These are phyloP conservation scores for Penicillium sp. DNA, from an alignment of 2,329 filamentous ascomycete genomes.

Conservation along the genomic window DNA sequence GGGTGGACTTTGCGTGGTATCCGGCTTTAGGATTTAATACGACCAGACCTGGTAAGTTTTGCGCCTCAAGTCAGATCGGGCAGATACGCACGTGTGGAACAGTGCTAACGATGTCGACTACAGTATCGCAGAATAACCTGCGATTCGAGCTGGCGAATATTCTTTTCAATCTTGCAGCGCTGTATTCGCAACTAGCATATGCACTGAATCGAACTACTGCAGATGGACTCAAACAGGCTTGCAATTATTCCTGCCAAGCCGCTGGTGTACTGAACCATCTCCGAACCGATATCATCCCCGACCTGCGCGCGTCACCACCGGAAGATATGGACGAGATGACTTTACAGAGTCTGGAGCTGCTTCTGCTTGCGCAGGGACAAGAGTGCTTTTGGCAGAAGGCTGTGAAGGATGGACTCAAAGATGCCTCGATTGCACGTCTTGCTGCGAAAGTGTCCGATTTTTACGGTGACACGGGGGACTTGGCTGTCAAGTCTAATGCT, in stretches of 20 bases:
- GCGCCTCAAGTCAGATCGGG: neutral
- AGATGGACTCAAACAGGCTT: slow-evolving; percentile 82
- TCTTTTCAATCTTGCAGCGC: slow-evolving; percentile 85
- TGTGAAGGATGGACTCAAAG: slow-evolving; percentile 89
- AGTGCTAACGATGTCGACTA: neutral
- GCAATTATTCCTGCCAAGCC: slow-evolving; percentile 83
- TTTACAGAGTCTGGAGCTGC: slow-evolving; percentile 74
- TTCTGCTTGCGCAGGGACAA: slow-evolving; percentile 88
- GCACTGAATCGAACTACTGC: slow-evolving; percentile 72
- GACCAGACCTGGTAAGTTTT: slow-evolving; percentile 58
- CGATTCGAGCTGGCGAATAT: slow-evolving; percentile 87
- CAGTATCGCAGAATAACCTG: slow-evolving; percentile 63
- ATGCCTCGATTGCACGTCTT: slow-evolving; percentile 85
- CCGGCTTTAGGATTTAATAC: slow-evolving; percentile 88
- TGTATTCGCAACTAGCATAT: slow-evolving; percentile 90
- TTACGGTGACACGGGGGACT: slow-evolving; percentile 80
- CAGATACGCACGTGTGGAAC: neutral
- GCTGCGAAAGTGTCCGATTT: slow-evolving; percentile 89
- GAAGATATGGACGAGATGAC: slow-evolving; percentile 95
- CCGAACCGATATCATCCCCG: slow-evolving; percentile 72
- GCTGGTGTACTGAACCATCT: slow-evolving; percentile 82
- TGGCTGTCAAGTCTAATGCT: slow-evolving; percentile 81
- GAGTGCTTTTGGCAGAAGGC: slow-evolving; percentile 99
- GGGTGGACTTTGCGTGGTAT: slow-evolving; percentile 95
- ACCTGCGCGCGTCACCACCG: slow-evolving; percentile 77